phyloP scores from a whole-genome alignment of 1,284 basidiomycete genomes.

The Microbotryum intermedium region DNA sequence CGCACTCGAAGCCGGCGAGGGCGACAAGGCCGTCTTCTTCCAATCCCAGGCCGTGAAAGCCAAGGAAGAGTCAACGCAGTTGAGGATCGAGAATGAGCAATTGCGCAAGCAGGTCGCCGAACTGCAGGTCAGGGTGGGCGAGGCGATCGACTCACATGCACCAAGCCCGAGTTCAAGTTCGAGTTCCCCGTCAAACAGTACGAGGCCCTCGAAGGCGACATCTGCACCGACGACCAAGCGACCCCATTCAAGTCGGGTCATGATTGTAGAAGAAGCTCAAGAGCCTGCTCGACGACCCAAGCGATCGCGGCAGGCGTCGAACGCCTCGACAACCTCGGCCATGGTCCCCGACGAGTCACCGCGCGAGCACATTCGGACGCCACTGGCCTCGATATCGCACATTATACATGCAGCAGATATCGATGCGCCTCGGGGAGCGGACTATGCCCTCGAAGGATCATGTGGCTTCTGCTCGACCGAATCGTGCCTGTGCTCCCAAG shows the following conservation, averaged over 20 bases:
- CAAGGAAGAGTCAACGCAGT: constrained; percentile 20
- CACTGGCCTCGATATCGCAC: too few species aligned
- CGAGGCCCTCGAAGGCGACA: neutral
- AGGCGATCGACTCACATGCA: neutral
- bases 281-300: too few species aligned
- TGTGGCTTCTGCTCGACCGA: constrained; percentile 25
- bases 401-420: too few species aligned
- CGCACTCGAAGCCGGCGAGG: constrained; percentile 29
- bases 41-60: constrained; percentile 31
- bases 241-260: too few species aligned
- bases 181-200: neutral
- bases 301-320: too few species aligned
- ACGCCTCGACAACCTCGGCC: too few species aligned
- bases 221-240: neutral
- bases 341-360: too few species aligned
- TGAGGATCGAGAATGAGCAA: constrained; percentile 25
- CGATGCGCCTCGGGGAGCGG: too few species aligned
- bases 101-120: constrained; percentile 15
- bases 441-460: neutral
- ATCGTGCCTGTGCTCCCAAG: constrained; percentile 27
- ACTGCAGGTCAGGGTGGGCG: constrained; percentile 4
- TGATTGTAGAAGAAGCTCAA: too few species aligned
- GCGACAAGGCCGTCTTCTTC: constrained; percentile 32
- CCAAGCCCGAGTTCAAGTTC: neutral
- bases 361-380: too few species aligned